A percentile compares a stretch with the other conserved stretches of the same genome.
phyloP scores from a whole-genome alignment of 768 basidiomycete genomes.

The Cubamyces sp. region DNA sequence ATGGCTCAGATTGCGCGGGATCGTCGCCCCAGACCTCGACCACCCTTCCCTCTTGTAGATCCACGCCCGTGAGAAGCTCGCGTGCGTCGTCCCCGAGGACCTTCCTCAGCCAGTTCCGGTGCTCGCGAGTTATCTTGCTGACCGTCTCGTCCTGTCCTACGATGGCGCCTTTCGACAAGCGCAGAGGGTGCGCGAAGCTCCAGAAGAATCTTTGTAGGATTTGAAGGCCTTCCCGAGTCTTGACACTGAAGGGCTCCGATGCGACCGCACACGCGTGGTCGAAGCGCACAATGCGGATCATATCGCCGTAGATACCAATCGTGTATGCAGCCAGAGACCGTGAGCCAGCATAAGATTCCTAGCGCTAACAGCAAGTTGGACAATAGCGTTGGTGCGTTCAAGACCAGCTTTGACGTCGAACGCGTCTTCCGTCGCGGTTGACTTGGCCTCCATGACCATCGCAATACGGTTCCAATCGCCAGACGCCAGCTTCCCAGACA shows the following conservation, averaged over 20 bases:
- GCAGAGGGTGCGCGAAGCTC: slow-evolving; percentile 15
- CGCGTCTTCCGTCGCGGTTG: not conserved
- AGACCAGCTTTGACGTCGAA: not conserved
- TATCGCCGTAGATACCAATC: slow-evolving; percentile 15
- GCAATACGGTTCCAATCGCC: slow-evolving; percentile 4
- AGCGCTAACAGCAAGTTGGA: slow-evolving; percentile 12
- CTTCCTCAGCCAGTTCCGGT: slow-evolving; percentile 1
- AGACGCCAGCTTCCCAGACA: not conserved
- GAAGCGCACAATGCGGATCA: slow-evolving; percentile 17
- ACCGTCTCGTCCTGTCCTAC: slow-evolving; percentile 13
- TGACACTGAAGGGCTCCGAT: slow-evolving; percentile 2
- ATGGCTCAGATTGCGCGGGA: no score
- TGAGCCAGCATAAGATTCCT: slow-evolving; percentile 15
- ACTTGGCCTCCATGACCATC: slow-evolving; percentile 12
- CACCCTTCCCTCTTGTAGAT: not conserved
- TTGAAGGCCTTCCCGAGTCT: not conserved
- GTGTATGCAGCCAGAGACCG: slow-evolving; percentile 3
- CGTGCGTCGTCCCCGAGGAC: not conserved
- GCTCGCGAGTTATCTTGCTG: not conserved
- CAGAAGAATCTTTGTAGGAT: slow-evolving; percentile 15
- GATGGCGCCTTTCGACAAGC: not conserved
- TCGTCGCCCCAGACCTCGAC: slow-evolving; percentile 2
- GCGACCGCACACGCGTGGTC: slow-evolving; percentile 19
- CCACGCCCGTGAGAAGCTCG: not conserved
- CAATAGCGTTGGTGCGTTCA: not conserved